These are phyloP conservation scores for Blastocystis sp. DNA, from an alignment of 352 stramenopile species.

Conservation along the genomic window DNA sequence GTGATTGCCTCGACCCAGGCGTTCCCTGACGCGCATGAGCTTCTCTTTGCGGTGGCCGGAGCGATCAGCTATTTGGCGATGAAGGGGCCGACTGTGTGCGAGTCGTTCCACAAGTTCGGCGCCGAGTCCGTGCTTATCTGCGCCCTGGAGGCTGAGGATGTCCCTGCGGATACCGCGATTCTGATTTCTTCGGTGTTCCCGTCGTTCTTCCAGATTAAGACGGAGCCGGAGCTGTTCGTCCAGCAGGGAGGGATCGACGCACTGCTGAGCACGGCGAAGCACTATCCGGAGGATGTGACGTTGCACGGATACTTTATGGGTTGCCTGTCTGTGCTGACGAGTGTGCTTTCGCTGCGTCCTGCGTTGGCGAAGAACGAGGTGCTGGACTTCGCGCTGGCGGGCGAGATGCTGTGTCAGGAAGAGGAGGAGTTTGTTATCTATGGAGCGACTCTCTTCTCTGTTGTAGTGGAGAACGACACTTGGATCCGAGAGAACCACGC, in stretches of 20 bases:
- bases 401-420: neutral
- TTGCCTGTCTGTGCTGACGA: constrained; percentile 27
- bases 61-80: constrained; percentile 34
- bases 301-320: constrained; percentile 28
- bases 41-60: constrained; percentile 37
- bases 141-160: constrained; percentile 13
- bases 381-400: constrained; percentile 36
- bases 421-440: constrained; percentile 23
- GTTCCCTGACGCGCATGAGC: constrained; percentile 43
- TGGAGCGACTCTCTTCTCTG: neutral
- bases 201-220: constrained; percentile 59
- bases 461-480: constrained; percentile 34
- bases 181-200: neutral
- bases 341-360: neutral
- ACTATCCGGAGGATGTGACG: constrained; percentile 13
- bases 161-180: neutral
- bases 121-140: constrained; percentile 32
- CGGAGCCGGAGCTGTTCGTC: neutral
- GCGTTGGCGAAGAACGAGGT: neutral
- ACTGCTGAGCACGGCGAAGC: neutral
- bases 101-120: constrained; percentile 47
- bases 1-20: constrained; percentile 13
- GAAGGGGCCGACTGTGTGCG: neutral
- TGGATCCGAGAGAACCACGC: neutral
- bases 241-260: constrained; percentile 21